Base-by-base conservation (phyloP, 495 filamentous ascomycete genomes). In the Neurospora discreta region DNA sequence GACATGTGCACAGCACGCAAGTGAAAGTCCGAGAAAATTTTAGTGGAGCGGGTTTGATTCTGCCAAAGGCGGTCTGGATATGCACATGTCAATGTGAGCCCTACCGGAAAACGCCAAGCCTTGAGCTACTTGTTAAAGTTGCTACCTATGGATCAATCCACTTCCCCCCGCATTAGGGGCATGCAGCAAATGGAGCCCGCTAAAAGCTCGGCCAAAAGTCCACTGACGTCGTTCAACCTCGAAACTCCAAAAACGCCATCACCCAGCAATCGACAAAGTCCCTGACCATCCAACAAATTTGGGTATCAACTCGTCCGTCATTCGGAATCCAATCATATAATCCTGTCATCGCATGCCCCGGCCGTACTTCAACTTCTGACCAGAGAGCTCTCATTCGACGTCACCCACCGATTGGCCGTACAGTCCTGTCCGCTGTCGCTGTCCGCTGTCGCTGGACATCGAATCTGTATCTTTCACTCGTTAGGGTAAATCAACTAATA, bases 21-120 rank as follows among this genome's bases (percentile, higher is more conserved):
- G n/a, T n/a, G n/a, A n/a, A 38, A 36, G 13, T 39, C 41, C 69
- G 39, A 67, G 70, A 77, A 77, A 79, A 71, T 74, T 78, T 79
- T 74, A 74, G 77, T 77, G 77, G 77, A 72, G 77, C 72, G 70
- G 16, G 71, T 20, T 23, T n/a, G 0, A 71, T 78, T 78, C 70
- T 78, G 77, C 77, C 77, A 68, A 74, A 68, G 71, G 75, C 75
- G 77, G 76, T 76, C 71, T 73, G 43, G 9, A 39, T 1, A 39
- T 4, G 13, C 26, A 36, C 0, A 40, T 67, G 10, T 15, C 52
- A 68, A 0, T 0, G 13, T 36, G 26, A n/a, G n/a, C 52, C 26
- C 52, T 26, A 65, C 52, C 26, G 15, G 15, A 0, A 18, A 18
- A 65, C 15, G 52, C 52, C 52, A 60, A 26, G n/a, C n/a, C n/a